phyloP scores from a whole-genome alignment of 768 basidiomycete species.

The Termitomyces sp. region DNA sequence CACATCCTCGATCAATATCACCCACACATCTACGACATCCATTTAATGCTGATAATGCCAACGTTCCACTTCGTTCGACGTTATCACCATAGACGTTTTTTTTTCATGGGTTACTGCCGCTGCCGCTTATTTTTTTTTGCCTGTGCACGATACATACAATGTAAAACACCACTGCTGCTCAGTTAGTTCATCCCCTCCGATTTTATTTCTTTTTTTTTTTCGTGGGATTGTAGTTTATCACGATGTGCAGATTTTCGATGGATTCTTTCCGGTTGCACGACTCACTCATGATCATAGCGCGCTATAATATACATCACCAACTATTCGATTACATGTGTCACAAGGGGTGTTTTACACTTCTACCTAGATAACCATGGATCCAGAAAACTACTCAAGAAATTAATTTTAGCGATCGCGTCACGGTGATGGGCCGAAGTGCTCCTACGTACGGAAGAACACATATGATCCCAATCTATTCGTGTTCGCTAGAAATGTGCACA shows the following conservation, averaged over 20 bases:
- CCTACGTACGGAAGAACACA: too few relatives aligned
- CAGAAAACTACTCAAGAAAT: background rate
- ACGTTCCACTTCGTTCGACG: background rate
- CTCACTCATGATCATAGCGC: background rate
- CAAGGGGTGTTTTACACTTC: background rate
- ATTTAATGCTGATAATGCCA: slow-evolving; percentile 1
- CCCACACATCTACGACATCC: slow-evolving; percentile 8
- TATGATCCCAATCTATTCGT: too few relatives aligned
- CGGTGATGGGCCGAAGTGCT: too few relatives aligned
- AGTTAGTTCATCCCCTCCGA: background rate
- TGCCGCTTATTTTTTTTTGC: background rate
- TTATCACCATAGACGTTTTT: slow-evolving; percentile 5
- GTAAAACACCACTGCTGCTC: slow-evolving; percentile 6
- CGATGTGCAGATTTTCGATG: background rate
- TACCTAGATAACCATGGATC: too few relatives aligned
- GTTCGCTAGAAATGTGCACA: too few relatives aligned
- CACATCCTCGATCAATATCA: background rate
- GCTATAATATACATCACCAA: background rate
- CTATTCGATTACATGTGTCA: background rate
- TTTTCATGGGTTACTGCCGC: background rate
- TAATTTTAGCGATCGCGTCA: background rate
- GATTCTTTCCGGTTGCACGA: background rate
- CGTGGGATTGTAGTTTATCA: slow-evolving; percentile 11
- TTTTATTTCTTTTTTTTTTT: background rate
- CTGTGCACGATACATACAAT: slow-evolving; percentile 1